phyloP scores from a whole-genome alignment of 2,329 filamentous ascomycete species.

The Colletotrichum spaethianum region DNA sequence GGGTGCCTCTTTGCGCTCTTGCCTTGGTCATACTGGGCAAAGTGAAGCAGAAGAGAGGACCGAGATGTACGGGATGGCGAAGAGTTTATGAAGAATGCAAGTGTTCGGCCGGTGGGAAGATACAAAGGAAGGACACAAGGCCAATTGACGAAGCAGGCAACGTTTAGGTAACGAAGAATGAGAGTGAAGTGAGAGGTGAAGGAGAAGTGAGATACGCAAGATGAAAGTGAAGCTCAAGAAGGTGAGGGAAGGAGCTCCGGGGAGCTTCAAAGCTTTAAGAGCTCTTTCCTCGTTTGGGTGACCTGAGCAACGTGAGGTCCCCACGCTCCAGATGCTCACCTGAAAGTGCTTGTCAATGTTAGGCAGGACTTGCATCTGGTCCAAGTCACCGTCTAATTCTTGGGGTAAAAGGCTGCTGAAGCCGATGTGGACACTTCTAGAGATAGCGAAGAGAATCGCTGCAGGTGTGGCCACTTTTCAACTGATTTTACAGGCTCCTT shows the following conservation, averaged over 20 bases:
- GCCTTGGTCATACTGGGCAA: conserved; percentile 33
- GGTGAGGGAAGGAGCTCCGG: conserved; percentile 26
- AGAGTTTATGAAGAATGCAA: not conserved
- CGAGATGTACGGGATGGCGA: not conserved
- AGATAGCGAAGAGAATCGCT: rapidly evolving
- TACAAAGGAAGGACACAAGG: not conserved
- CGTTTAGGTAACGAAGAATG: not conserved
- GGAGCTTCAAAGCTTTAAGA: conserved; percentile 37
- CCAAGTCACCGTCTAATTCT: not conserved
- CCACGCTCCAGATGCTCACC: conserved; percentile 34
- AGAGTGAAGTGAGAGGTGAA: not conserved
- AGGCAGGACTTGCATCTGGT: conserved; percentile 16
- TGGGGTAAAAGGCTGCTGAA: not conserved
- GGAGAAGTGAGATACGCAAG: conserved; percentile 2
- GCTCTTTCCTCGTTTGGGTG: conserved; percentile 38
- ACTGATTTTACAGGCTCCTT: not conserved
- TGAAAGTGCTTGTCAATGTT: conserved; percentile 35
- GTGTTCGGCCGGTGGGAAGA: not conserved
- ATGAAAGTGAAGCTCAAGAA: conserved; percentile 11
- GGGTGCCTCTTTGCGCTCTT: conserved; percentile 14
- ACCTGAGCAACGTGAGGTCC: conserved; percentile 39
- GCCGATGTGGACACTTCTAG: not conserved
- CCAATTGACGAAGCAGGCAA: not conserved
- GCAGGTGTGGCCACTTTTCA: not conserved
- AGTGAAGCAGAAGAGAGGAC: conserved; percentile 7